Evolutionary conservation across 2,329 filamentous ascomycete species (phyloP), one percentile per base, ranked within the genome.

Genomic region (Stemphylium vesicarium): DNA sequence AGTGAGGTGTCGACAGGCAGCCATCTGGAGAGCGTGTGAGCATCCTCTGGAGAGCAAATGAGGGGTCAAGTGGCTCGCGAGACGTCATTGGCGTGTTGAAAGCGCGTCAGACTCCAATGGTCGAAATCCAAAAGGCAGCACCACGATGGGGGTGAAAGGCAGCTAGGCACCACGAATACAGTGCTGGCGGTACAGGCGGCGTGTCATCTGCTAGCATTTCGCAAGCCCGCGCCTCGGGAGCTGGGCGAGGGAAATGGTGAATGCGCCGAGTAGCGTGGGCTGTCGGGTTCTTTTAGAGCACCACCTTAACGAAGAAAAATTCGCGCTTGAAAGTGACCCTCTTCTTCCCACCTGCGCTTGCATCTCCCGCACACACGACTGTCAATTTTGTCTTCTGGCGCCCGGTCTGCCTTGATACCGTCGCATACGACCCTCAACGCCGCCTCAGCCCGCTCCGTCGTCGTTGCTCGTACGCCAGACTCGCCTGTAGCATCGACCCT

Each of bases 351-450:
- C 62, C 63, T 64, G 56, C 64, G 59, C 68, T 65, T 65, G 59
- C 60, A 54, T 59, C 57, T 43, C 60, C 62, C 65, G 59, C 65
- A 71, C 70, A 72, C 70, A 71, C 68, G 68, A 71, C 64, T 53
- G 56, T 57, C 66, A 72, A 72, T 70, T 64, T 69, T 72, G 62
- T 60, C 65, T 48, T 44, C 55, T 60, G 64, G 64, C 62, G 57
- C 59, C 57, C 57, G 63, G 67, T 66, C 62, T 66, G 56, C 62
- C 60, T 64, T 58, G 65, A 63, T 49, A 53, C 54, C 57, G 59
- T 64, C 59, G 41, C 54, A 42, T 42, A 53, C 54, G 66, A 58
- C 60, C 56, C 54, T 64, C 61, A 68, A 59, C 66, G 67, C 64
- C 61, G 60, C 65, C 62, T 61, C 57, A 62, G 57, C 65, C 59